Evolutionary conservation across 2,329 filamentous ascomycete species (phyloP).

Genomic region (Aspergillus chevalieri): DNA sequence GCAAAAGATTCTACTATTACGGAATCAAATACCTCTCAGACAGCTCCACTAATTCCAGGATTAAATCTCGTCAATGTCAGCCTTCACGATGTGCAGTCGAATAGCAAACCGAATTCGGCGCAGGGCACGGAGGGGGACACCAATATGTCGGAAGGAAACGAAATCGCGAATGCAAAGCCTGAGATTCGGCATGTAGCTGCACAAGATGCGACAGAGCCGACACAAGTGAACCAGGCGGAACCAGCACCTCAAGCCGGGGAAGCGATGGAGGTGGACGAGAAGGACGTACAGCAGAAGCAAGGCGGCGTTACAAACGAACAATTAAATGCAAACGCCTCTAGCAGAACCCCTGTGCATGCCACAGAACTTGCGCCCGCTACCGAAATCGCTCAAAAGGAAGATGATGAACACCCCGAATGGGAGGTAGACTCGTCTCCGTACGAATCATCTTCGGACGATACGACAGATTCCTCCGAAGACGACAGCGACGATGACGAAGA

Average conservation of each 20-base stretch:
- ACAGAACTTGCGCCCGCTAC: constrained; percentile 3
- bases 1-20: constrained; percentile 8
- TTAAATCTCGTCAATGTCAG: constrained; percentile 27
- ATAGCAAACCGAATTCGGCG: constrained; percentile 2
- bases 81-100: constrained; percentile 8
- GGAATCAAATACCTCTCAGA: constrained; percentile 10
- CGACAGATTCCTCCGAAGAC: constrained; percentile 58
- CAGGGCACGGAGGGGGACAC: neutral
- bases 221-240: constrained; percentile 2
- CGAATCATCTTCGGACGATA: constrained; percentile 56
- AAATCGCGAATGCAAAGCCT: neutral
- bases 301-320: constrained; percentile 4
- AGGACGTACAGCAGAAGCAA: constrained; percentile 3
- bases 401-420: constrained; percentile 66
- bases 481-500: constrained; percentile 47
- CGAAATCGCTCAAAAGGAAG: constrained; percentile 14
- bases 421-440: constrained; percentile 73
- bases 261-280: constrained; percentile 24
- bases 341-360: constrained; percentile 1
- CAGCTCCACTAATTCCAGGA: constrained; percentile 29
- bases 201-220: constrained; percentile 2
- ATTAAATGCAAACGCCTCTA: neutral
- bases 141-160: neutral
- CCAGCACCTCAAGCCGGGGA: constrained; percentile 8
- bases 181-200: neutral